Conservation (phyloP, 257 asterid species). For the Nicotiana knightiana region DNA sequence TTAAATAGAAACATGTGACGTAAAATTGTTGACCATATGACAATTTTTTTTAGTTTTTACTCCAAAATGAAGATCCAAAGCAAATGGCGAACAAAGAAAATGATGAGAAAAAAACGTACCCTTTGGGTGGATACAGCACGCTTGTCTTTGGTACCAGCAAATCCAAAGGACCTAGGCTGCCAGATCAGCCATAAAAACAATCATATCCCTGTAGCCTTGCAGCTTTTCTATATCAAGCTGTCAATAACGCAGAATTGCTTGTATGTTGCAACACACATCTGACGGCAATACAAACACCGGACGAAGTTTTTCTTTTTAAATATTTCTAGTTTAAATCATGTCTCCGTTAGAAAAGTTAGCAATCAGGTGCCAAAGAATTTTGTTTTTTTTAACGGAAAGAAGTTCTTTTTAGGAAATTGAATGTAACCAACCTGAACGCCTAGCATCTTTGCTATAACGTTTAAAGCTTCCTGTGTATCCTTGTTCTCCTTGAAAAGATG, state of each 20-base stretch:
- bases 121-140: slow-evolving; percentile 87
- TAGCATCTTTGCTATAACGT: slow-evolving; percentile 86
- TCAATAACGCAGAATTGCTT: background rate
- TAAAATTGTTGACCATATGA: background rate
- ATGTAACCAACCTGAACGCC: slow-evolving; percentile 67
- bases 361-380: background rate
- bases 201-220: background rate
- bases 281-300: slow-evolving; percentile 12
- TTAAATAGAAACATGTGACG: background rate
- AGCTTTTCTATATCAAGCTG: background rate
- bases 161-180: slow-evolving; percentile 92
- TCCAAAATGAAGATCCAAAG: background rate
- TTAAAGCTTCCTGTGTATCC: slow-evolving; percentile 93
- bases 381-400: background rate
- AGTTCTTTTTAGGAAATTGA: slow-evolving; percentile 2
- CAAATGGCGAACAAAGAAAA: background rate
- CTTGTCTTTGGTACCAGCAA: slow-evolving; percentile 97
- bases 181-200: slow-evolving; percentile 22
- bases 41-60: background rate
- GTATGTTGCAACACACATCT: background rate
- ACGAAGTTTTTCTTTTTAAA: background rate
- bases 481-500: slow-evolving; percentile 97
- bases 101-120: slow-evolving; percentile 36
- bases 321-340: background rate
- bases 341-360: background rate